Conservation (phyloP, 208 protist species). For the Endotrypanum monterogeii region DNA sequence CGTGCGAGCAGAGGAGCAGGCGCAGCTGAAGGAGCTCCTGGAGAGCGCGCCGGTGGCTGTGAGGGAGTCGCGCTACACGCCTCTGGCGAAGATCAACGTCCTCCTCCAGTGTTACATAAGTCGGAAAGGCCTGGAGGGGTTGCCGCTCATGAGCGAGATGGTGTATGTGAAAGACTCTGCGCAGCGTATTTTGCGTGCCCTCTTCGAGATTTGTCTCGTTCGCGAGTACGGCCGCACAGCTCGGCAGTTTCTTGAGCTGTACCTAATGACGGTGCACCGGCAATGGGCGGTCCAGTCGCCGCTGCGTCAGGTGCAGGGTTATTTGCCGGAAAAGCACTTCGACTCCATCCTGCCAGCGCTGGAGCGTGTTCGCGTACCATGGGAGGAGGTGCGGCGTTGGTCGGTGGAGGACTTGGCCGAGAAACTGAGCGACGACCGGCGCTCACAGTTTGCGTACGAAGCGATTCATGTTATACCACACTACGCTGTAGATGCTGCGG, state of each 20-base stretch:
- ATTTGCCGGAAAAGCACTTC: slow-evolving; percentile 81
- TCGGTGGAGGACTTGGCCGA: slow-evolving; percentile 94
- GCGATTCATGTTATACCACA: slow-evolving; percentile 96
- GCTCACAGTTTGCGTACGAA: slow-evolving; percentile 87
- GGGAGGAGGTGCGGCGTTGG: slow-evolving; percentile 95
- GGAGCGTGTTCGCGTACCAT: slow-evolving; percentile 96
- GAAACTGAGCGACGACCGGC: slow-evolving; percentile 85
- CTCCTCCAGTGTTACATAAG: slow-evolving; percentile 99
- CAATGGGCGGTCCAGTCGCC: slow-evolving; percentile 97
- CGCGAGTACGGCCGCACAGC: slow-evolving; percentile 97
- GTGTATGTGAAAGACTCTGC: slow-evolving; percentile 99
- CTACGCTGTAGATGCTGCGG: slow-evolving; percentile 88
- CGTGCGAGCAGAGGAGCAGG: slow-evolving; percentile 98
- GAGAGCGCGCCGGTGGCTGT: slow-evolving; percentile 98
- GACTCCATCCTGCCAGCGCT: slow-evolving; percentile 92
- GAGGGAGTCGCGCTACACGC: slow-evolving; percentile 96
- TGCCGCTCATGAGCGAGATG: slow-evolving; percentile 98
- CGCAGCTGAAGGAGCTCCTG: slow-evolving; percentile 96
- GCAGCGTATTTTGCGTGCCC: slow-evolving; percentile 87
- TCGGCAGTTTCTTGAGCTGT: slow-evolving; percentile 86
- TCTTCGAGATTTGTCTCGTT: slow-evolving; percentile 97
- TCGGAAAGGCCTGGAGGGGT: slow-evolving; percentile 95
- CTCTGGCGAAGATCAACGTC: slow-evolving; percentile 98
- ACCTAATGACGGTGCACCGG: slow-evolving; percentile 95
- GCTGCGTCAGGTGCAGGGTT: slow-evolving; percentile 84